These are phyloP conservation scores for Blakeslea trispora DNA, from an alignment of 371 early-diverging fungal species.

Conservation along the genomic window DNA sequence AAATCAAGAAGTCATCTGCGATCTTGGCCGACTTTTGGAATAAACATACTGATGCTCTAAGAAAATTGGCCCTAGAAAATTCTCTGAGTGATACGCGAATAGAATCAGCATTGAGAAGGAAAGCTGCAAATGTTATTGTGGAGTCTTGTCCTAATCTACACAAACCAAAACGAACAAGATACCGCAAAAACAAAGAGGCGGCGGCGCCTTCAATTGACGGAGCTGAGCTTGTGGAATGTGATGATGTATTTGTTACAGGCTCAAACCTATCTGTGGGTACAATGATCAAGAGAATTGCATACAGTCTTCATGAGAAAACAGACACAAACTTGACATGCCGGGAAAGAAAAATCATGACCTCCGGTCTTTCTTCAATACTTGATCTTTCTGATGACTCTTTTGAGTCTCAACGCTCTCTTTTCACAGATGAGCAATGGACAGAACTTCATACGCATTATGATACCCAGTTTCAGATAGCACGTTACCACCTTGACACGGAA, in stretches of 20 bases:
- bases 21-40: constrained; percentile 2
- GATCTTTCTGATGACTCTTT: background rate
- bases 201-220: background rate
- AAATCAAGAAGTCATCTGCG: background rate
- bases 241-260: background rate
- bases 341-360: constrained; percentile 4
- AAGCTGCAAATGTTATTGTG: background rate
- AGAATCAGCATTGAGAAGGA: background rate
- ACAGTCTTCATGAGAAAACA: background rate
- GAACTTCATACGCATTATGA: constrained; percentile 10
- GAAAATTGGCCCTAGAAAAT: background rate
- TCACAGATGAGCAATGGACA: constrained; percentile 9
- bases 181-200: constrained; percentile 1
- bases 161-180: background rate
- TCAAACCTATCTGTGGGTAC: constrained; percentile 1
- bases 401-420: constrained; percentile 7
- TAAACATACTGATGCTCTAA: background rate
- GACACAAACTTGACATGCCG: background rate
- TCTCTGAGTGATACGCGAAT: background rate
- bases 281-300: background rate
- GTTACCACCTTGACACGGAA: constrained; percentile 9
- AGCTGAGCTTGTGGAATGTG: background rate
- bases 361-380: constrained; percentile 3
- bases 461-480: constrained; percentile 11
- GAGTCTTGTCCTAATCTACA: background rate